Base-by-base conservation (phyloP, 176 grass and related monocot species). In the Alopecurus myosuroides region DNA sequence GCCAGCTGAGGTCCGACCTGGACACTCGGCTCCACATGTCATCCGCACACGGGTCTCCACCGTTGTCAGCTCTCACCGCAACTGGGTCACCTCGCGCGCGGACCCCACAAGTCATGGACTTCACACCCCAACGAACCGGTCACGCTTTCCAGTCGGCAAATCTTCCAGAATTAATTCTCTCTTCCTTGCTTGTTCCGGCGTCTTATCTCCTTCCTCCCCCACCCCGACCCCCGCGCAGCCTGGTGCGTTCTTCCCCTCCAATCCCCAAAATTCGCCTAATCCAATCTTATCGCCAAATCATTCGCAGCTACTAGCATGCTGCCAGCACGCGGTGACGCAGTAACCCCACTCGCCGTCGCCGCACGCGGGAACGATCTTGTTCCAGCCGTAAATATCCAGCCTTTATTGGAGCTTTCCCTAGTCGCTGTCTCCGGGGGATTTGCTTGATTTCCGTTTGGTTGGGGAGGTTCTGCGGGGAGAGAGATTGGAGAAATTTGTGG, bases 161-260 rank as follows among this genome's bases (percentile, higher is more conserved):
- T 39, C 55, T 36, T 28, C 79, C 29, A 12, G 19, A 6, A 64
- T 25, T 30, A 75, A 77, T 56, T 46, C 4, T 60, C 23, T 49
- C 58, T 35, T 39, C 30, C 55, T 75, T 77, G 71, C 82, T 77
- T 85, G 58, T 10, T 66, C 45, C 56, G 74, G 68, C 80, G 80
- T 80, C 89, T 87, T 90, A 90, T 90, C 89, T 76, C 45, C 80
- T 86, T 11, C 55, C 44, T 33, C 11, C 57, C 42, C 53, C 17
- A 42, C 40, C 45, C 70, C 37, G n/a, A 17, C 23, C 57, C 42
- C 61, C 14, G 10, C 51, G 29, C 39, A 40, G 68, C 51, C 34
- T 68, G 77, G 66, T 75, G 84, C 41, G 76, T 75, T 80, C 89
- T 67, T 76, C 46, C 71, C 46, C 45, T 75, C 45, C 79, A 40